These are phyloP conservation scores for Colletotrichum cuscutae DNA, from an alignment of 2,329 filamentous ascomycete genomes.

Conservation along the genomic window DNA sequence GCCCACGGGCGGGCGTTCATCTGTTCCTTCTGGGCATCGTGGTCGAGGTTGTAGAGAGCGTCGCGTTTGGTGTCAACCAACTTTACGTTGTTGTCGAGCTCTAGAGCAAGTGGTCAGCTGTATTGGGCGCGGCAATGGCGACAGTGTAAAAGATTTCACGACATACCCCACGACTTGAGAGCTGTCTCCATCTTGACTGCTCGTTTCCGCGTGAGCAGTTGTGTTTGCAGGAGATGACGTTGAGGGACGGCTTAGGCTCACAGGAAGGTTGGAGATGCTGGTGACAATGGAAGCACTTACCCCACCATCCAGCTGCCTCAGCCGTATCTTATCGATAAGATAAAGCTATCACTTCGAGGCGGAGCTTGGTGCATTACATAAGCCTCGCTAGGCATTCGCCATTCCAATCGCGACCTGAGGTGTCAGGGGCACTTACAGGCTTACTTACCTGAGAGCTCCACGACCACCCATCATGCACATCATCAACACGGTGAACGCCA, in stretches of 20 bases:
- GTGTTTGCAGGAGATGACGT: slow-evolving; percentile 8
- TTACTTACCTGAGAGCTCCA: background rate
- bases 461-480: background rate
- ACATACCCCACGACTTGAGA: slow-evolving; percentile 42
- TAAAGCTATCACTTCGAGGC: background rate
- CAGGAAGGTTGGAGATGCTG: background rate
- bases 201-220: slow-evolving; percentile 15
- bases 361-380: background rate
- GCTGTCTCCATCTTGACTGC: slow-evolving; percentile 41
- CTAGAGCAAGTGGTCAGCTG: slow-evolving; percentile 54
- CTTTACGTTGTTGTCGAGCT: slow-evolving; percentile 86
- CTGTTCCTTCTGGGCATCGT: slow-evolving; percentile 73
- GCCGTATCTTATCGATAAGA: slow-evolving; percentile 32
- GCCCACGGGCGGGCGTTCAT: slow-evolving; percentile 78
- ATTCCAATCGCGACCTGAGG: too few species aligned
- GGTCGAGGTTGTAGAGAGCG: slow-evolving; percentile 88
- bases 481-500: background rate
- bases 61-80: slow-evolving; percentile 89
- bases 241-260: background rate
- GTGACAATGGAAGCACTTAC: slow-evolving; percentile 14
- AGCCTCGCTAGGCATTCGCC: background rate
- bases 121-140: background rate
- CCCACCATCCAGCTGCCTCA: slow-evolving; percentile 24
- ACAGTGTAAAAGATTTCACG: too few species aligned
- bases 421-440: background rate